Conservation (phyloP, 495 filamentous ascomycete species). For the Xylaria flabelliformis region DNA sequence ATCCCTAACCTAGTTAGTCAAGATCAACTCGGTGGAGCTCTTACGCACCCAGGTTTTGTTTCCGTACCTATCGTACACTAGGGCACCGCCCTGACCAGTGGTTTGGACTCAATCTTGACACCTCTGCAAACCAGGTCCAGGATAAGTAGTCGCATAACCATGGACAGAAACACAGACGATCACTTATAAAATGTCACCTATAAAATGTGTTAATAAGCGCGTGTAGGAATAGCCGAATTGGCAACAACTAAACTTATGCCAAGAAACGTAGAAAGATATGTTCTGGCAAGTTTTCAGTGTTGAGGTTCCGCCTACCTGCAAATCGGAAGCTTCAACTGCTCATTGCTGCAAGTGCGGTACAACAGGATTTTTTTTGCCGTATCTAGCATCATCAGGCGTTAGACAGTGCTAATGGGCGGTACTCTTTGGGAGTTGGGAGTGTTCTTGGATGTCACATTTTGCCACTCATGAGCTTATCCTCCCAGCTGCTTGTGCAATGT, state of each 20-base stretch:
- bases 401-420: neutral
- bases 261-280: neutral
- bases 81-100: conserved; percentile 13
- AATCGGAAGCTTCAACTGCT: conserved; percentile 6
- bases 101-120: conserved; percentile 13
- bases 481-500: neutral
- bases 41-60: conserved; percentile 5
- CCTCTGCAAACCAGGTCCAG: conserved; percentile 1
- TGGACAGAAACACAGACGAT: neutral
- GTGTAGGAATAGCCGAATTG: neutral
- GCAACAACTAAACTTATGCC: neutral
- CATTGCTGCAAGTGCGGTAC: neutral
- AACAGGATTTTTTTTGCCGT: neutral
- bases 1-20: neutral
- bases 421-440: neutral
- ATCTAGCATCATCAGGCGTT: neutral
- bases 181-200: neutral
- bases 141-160: neutral
- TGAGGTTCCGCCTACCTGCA: neutral
- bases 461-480: conserved; percentile 19
- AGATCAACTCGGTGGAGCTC: neutral
- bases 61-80: neutral
- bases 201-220: neutral
- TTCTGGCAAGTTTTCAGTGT: neutral
- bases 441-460: neutral